These are phyloP conservation scores for Agapanthus africanus DNA, from an alignment of 106 monocot genomes.

Conservation along the genomic window DNA sequence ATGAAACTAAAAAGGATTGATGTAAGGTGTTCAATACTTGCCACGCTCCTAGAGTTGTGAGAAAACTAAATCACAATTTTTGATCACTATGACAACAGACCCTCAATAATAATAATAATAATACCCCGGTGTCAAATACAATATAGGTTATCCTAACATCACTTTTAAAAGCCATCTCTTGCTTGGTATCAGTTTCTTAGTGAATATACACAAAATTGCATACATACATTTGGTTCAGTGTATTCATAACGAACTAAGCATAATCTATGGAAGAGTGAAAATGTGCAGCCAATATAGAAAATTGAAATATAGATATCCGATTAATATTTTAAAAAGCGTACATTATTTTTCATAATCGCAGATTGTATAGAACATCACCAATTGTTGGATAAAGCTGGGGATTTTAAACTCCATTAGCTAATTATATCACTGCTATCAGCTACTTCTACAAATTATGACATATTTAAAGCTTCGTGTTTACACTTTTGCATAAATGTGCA, in stretches of 20 bases:
- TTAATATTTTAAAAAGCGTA: too few species aligned
- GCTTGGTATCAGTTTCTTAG: too few species aligned
- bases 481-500: not conserved
- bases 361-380: too few species aligned
- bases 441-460: not conserved
- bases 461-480: not conserved
- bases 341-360: too few species aligned
- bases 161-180: not conserved
- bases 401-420: not conserved
- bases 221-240: too few species aligned
- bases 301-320: not conserved
- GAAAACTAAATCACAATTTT: not conserved
- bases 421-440: not conserved
- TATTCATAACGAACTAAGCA: not conserved
- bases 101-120: not conserved
- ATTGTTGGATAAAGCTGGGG: not conserved
- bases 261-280: not conserved
- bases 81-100: not conserved
- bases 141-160: not conserved
- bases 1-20: not conserved
- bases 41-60: not conserved
- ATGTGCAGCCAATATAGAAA: not conserved
- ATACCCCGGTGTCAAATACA: not conserved
- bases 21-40: not conserved
- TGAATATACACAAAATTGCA: too few species aligned